Evolutionary conservation across 2,329 filamentous ascomycete species (phyloP), one percentile per base, ranked within the genome.

Genomic region (Exophiala xenobiotica): DNA sequence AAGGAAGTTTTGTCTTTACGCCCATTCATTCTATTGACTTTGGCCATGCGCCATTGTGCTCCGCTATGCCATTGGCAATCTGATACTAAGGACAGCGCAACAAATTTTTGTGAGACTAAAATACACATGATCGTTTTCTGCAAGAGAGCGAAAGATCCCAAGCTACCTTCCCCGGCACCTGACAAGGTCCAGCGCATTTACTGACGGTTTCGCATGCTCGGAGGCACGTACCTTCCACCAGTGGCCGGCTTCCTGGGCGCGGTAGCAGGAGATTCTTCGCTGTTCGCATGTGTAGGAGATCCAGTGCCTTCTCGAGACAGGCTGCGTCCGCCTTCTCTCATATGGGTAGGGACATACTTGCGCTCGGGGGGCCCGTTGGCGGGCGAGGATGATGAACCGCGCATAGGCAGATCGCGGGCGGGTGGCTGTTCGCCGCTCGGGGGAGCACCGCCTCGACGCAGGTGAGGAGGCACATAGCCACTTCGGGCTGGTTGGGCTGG

Each of bases 401-500:
- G 53, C 14, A 63, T 54, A 44, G 66, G 60, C 33, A 65, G 59
- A 33, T 62, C 61, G 38, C 66, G 61, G 39, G 63, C 54, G 49
- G 66, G 53, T 46, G 41, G 43, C 6, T 42, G 47, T 16, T 42
- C 54, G 49, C 63, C 38, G 23, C 38, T 11, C 8, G 38, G 51
- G 35, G 45, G 33, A 27, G 29, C 31, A 37, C 46, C 63, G 43
- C 63, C 66, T 51, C 64, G 56, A 53, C 70, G 71, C 52, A 69
- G 59, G 55, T 71, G 69, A 60, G 70, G 71, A 22, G 70, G 70
- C 24, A 73, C 67, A 38, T 61, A 61, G 12, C 57, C 57, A 54
- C 67, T 22, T n/a, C 38, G 38, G 19, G 20, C 61, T 45, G 64
- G 56, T 44, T 58, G 64, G 48, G 69, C 67, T 22, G 56, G 51